These are phyloP conservation scores for Leucosporidium scottii DNA, from an alignment of 768 basidiomycete species.

Conservation along the genomic window DNA sequence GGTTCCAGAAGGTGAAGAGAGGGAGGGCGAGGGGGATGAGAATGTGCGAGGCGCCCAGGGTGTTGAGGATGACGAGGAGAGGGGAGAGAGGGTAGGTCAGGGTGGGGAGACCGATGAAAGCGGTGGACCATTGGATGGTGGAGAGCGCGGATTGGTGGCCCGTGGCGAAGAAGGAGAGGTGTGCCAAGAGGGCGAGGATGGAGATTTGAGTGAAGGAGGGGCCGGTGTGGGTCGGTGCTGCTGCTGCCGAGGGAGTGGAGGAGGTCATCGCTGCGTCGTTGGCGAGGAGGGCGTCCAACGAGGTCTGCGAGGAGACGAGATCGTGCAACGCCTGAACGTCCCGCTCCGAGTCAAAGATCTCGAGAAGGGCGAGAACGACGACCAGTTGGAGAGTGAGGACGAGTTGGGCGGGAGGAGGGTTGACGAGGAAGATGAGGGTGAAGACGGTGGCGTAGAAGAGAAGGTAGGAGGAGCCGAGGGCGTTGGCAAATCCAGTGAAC, in stretches of 20 bases:
- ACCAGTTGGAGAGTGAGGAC: constrained; percentile 58
- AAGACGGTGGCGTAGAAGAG: constrained; percentile 69
- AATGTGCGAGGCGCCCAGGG: constrained; percentile 59
- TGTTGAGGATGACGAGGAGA: constrained; percentile 66
- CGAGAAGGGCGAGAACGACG: constrained; percentile 67
- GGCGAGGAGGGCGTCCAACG: constrained; percentile 35
- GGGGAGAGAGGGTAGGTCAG: constrained; percentile 68
- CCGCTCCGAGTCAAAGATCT: constrained; percentile 70
- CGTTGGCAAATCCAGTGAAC: constrained; percentile 80
- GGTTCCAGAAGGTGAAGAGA: constrained; percentile 74
- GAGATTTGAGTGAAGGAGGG: constrained; percentile 60
- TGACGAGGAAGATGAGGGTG: constrained; percentile 54
- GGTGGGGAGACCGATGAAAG: constrained; percentile 66
- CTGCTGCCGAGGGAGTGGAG: constrained; percentile 27
- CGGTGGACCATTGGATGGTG: constrained; percentile 91
- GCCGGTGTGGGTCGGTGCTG: constrained; percentile 26
- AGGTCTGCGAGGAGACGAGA: constrained; percentile 8
- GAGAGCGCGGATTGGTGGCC: constrained; percentile 87
- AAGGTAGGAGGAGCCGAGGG: constrained; percentile 79
- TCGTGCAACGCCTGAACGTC: constrained; percentile 47
- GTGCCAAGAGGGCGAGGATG: constrained; percentile 66
- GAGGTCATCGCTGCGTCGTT: constrained; percentile 47
- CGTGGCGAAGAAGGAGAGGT: constrained; percentile 73
- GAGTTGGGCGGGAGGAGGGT: constrained; percentile 76
- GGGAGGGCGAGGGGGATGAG: constrained; percentile 62